Evolutionary conservation across 2,329 filamentous ascomycete genomes (phyloP), one percentile per base, ranked within the genome.

Genomic region (Calonectria multiphialidica): DNA sequence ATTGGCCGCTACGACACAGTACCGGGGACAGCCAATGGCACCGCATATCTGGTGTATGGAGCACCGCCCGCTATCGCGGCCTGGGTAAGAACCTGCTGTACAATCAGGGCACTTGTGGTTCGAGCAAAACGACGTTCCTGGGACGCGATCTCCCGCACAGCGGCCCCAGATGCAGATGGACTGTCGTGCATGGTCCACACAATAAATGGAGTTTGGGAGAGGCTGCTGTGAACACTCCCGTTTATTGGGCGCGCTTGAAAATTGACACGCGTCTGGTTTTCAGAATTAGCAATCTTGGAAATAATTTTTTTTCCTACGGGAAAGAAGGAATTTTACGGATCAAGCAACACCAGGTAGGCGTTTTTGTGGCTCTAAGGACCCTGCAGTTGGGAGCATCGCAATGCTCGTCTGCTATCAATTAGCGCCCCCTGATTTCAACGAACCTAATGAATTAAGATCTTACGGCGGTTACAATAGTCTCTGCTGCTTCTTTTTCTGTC

Each of bases 21-120:
- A 50, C 0, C 10, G 16, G 0, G 40, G 65, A n/a, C 77, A 79
- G 1, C 42, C 71, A 21, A 33, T 30, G 1, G 66, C 66, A 7
- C 57, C 53, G 35, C 77, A 79, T 1, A 30, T 53, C 21, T 79
- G 77, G 66, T 79, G 77, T 0, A 25, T 28, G 16, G 21, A 25
- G 37, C 69, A 71, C 23, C 47, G 68, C 13, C 53, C 42, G 15
- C 33, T 66, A 21, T 70, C 61, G 9, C 42, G 68, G 30, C 61
- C 62, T 35, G 23, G 49, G 40, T 42, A 49, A 5, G 42, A 40
- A 2, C 53, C 53, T 25, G 30, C 55, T 3, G 33, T 16, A n/a
- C 68, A 70, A 16, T 40, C 62, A 9, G 23, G 50, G 10, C 68
- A 70, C 42, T 70, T 70, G 61, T 70, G 68, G n/a, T 21, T 50